Evolutionary conservation across 768 basidiomycete genomes (phyloP).

Genomic region (Suillus spraguei): DNA sequence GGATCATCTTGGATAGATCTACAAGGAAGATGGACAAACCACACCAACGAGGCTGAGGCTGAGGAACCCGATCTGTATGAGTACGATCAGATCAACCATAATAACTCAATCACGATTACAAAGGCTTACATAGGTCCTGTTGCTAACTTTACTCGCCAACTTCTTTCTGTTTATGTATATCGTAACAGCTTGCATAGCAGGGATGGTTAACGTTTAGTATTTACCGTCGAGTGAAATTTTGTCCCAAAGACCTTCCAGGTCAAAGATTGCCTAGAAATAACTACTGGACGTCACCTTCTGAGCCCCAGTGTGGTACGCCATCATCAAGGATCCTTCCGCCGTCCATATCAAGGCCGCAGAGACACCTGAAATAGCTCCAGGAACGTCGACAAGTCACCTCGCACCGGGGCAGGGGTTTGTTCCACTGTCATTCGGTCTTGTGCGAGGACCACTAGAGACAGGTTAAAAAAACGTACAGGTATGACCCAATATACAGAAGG

Average conservation of each 20-base stretch:
- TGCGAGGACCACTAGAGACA: no score
- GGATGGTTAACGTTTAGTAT: slow-evolving; percentile 22
- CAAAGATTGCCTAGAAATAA: slow-evolving; percentile 86
- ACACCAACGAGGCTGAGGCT: slow-evolving; percentile 67
- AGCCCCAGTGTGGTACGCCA: slow-evolving; percentile 78
- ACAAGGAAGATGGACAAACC: slow-evolving; percentile 64
- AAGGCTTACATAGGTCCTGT: slow-evolving; percentile 70
- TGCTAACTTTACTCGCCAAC: slow-evolving; percentile 51
- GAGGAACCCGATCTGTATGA: slow-evolving; percentile 66
- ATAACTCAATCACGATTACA: slow-evolving; percentile 30
- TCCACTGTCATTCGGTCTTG: slow-evolving; percentile 39
- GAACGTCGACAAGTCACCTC: slow-evolving; percentile 59
- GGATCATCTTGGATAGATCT: slow-evolving; percentile 66
- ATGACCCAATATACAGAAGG: slow-evolving; percentile 72
- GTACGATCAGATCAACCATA: slow-evolving; percentile 46
- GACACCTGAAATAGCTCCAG: slow-evolving; percentile 78
- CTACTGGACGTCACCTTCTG: slow-evolving; percentile 79
- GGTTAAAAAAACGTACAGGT: no score
- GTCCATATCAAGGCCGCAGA: slow-evolving; percentile 78
- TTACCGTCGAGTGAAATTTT: slow-evolving; percentile 67
- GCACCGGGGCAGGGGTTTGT: slow-evolving; percentile 69
- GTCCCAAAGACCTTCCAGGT: slow-evolving; percentile 73
- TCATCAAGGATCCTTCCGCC: slow-evolving; percentile 82
- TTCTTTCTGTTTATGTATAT: not conserved
- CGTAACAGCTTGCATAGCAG: slow-evolving; percentile 27